phyloP scores from a whole-genome alignment of 306 rosid species.

The Gleditsia sinensis region DNA sequence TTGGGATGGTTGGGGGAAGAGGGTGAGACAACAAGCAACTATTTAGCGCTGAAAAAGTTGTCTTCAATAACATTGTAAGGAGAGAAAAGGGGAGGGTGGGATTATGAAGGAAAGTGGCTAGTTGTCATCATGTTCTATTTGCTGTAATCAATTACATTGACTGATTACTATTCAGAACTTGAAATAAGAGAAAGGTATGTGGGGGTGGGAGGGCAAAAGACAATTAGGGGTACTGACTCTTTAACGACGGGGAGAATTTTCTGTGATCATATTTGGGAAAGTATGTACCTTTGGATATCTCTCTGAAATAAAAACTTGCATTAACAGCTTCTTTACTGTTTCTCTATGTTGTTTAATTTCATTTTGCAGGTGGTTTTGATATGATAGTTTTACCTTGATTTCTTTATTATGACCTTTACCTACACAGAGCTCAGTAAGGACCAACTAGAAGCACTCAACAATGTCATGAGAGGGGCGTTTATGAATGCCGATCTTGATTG shows the following conservation, averaged over 20 bases:
- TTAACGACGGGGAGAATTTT: conserved; percentile 35
- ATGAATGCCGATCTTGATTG: background rate
- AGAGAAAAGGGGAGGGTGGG: conserved; percentile 32
- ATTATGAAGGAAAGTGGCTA: conserved; percentile 40
- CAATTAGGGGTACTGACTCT: conserved; percentile 36
- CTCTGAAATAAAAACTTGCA: conserved; percentile 21
- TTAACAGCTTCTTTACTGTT: conserved; percentile 6
- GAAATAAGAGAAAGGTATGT: conserved; percentile 57
- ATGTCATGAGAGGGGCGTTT: background rate
- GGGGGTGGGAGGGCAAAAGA: conserved; percentile 7
- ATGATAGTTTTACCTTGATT: background rate
- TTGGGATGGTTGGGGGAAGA: conserved; percentile 21
- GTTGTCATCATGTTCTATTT: conserved; percentile 58
- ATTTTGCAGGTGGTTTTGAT: conserved; percentile 1
- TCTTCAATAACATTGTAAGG: conserved; percentile 39
- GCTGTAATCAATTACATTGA: conserved; percentile 46
- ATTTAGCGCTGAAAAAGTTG: conserved; percentile 54
- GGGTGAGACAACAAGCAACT: conserved; percentile 20
- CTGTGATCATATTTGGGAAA: conserved; percentile 48
- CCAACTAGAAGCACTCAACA: background rate
- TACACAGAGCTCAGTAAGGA: background rate
- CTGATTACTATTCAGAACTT: conserved; percentile 44
- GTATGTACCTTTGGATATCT: conserved; percentile 34
- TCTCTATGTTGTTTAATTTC: background rate
- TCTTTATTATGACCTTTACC: background rate